Base-by-base conservation (phyloP, 306 rosid genomes). In the Cicer yamashitae region DNA sequence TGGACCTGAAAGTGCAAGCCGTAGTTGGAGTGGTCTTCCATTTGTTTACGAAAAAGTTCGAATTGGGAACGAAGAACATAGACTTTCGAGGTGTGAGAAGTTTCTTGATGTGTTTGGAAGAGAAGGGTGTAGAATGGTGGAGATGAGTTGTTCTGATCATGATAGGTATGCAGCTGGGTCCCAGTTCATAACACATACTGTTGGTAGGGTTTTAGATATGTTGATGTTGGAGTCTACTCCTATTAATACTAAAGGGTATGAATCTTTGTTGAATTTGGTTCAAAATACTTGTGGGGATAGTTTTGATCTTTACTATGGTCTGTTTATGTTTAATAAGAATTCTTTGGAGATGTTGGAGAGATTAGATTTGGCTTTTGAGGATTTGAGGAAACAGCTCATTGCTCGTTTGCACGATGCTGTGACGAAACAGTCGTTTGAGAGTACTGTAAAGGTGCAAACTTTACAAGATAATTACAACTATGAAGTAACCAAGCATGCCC, bases 61-160 rank as follows among this genome's bases (percentile, higher is more conserved):
- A 46, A 81, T 93, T 22, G 87, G 86, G 8, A n/a, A 68, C 0
- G 91, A 89, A 7, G 88, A 80, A 1, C 68, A 82, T 3, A 75
- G 97, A 63, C 45, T 79, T 37, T 67, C 77, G 0, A 73, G 96
- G 9, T 85, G 88, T 22, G 85, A 88, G 14, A 88, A 86, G 50
- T 83, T 93, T 18, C 82, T 93, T 20, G 64, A 83, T 11, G 71
- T 88, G 20, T 93, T 93, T 30, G 87, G 76, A 3, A 74, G 73
- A 10, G 97, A 93, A 79, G 98, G 98, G 9, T 93, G 98, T 22
- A 40, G 57, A 30, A 91, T 93, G 97, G 93, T 93, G 71, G 96
- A 91, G 67, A 87, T 91, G 93, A 82, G 71, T 65, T 88, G 98
- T 11, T 81, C 74, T 1, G 96, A 88, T 52, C 98, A 93, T 18